phyloP scores from a whole-genome alignment of 2,329 filamentous ascomycete species.

The Bipolaris bicolor region DNA sequence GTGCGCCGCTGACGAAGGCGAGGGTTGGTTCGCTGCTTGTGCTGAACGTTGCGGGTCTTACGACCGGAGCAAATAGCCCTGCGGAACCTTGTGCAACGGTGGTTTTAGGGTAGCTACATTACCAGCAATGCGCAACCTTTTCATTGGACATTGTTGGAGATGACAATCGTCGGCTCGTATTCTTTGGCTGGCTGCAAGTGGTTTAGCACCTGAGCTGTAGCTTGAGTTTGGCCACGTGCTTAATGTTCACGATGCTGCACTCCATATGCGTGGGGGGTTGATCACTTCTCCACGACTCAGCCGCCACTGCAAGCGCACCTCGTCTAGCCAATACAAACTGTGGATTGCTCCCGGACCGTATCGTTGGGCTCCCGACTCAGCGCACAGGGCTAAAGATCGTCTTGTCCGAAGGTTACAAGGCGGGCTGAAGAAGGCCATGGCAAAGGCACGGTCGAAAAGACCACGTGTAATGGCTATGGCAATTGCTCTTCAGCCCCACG shows the following conservation, averaged over 20 bases:
- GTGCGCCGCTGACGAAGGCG: slow-evolving; percentile 13
- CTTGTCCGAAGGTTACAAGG: slow-evolving; percentile 21
- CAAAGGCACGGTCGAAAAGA: slow-evolving; percentile 14
- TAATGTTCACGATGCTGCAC: slow-evolving; percentile 12
- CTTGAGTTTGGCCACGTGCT: slow-evolving; percentile 3
- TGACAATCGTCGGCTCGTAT: slow-evolving; percentile 6
- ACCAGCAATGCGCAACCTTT: slow-evolving; percentile 19
- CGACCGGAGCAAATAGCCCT: slow-evolving; percentile 15
- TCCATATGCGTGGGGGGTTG: slow-evolving; percentile 19
- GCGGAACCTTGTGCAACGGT: slow-evolving; percentile 11
- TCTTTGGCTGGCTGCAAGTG: slow-evolving; percentile 3
- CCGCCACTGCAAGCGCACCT: slow-evolving; percentile 38
- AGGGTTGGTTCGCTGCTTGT: background rate
- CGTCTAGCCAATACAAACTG: slow-evolving; percentile 29
- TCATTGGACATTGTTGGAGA: background rate
- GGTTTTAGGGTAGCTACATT: slow-evolving; percentile 9
- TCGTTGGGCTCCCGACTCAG: slow-evolving; percentile 38
- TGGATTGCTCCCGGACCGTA: slow-evolving; percentile 37
- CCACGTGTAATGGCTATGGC: slow-evolving; percentile 23
- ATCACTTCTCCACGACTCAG: slow-evolving; percentile 15
- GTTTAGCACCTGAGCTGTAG: background rate
- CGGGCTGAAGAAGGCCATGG: slow-evolving; percentile 13
- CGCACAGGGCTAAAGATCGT: slow-evolving; percentile 37
- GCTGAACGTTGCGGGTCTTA: slow-evolving; percentile 13
- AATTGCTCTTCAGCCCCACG: slow-evolving; percentile 9